Evolutionary conservation across 2,329 filamentous ascomycete genomes (phyloP), one percentile per base, ranked within the genome.

Genomic region (Raffaelea ambrosiae): DNA sequence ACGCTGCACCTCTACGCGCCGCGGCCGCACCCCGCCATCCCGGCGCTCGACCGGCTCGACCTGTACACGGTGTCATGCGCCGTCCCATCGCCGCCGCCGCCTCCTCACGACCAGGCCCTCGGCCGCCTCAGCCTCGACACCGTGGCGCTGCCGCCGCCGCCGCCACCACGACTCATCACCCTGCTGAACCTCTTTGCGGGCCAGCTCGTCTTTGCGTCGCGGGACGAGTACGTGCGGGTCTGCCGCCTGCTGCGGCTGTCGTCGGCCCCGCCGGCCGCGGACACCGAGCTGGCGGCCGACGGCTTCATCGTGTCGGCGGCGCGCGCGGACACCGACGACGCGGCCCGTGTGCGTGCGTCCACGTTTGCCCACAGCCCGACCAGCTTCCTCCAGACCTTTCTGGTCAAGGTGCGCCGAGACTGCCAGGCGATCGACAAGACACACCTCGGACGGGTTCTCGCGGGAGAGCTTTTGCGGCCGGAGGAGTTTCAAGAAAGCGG

Each of bases 151-250:
- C 7, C 35, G 35, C 33, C 51, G 55, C n/a, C 51, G 43, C 8
- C 48, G 60, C 4, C 57, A 53, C 14, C 58, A 54, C 19, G 46
- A 1, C 56, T 76, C 0, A 59, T 64, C 0, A 61, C 67, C 0
- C 68, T 77, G 48, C 67, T 88, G 0, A 83, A 84, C 39, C 62
- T 88, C 0, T 87, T 88, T 48, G 68, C 84, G 0, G 84, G 84
- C 0, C 80, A 84, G 47, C 66, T 87, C 0, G 88, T 86, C 54
- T 65, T 87, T 11, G 60, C 58, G 0, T 71, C 67, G 0, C 76
- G 69, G 39, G 50, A 63, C 0, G 73, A 85, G 45, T 88, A 87
- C 52, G 52, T 59, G 0, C 58, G 64, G 1, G 57, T 74, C 0
- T 83, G 79, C 51, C 58, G 65, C 1, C 71, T 70, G 38, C 62